Percentiles rank a stretch among this genome's conserved stretches.
Conservation (phyloP, 2,329 filamentous ascomycete genomes). For the Pseudogymnoascus sp. region DNA sequence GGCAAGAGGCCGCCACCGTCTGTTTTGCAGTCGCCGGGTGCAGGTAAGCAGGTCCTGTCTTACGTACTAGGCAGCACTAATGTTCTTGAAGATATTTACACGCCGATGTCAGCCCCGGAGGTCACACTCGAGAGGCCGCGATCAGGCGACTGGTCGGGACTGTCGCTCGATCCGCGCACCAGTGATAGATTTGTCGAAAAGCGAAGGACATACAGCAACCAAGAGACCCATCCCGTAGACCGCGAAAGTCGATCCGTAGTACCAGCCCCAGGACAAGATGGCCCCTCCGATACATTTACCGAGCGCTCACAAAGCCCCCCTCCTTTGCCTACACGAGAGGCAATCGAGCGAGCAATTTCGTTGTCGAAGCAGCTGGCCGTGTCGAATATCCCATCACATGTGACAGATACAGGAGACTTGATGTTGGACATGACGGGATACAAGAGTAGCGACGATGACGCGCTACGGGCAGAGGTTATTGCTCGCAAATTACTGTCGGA, state of each 20-base stretch:
- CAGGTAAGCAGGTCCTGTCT: conserved; percentile 20
- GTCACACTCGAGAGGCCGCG: conserved; percentile 38
- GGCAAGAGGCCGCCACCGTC: conserved; percentile 38
- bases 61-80: conserved; percentile 15
- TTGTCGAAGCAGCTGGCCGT: conserved; percentile 81
- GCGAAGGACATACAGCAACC: conserved; percentile 16
- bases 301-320: conserved; percentile 71
- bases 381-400: conserved; percentile 84
- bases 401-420: conserved; percentile 88
- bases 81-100: conserved; percentile 30
- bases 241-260: conserved; percentile 33
- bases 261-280: conserved; percentile 29
- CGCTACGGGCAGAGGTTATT: conserved; percentile 83
- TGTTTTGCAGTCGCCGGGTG: conserved; percentile 33
- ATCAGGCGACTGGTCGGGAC: conserved; percentile 44
- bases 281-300: conserved; percentile 27
- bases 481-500: conserved; percentile 88
- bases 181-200: conserved; percentile 48
- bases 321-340: conserved; percentile 62
- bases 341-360: conserved; percentile 72
- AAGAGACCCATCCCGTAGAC: conserved; percentile 27
- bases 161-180: conserved; percentile 37
- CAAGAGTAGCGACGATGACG: conserved; percentile 88
- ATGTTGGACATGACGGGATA: conserved; percentile 99
- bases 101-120: conserved; percentile 47